Evolutionary conservation across 2,329 filamentous ascomycete species (phyloP), one percentile per base, ranked within the genome.

Genomic region (Sclerotinia spermophila): DNA sequence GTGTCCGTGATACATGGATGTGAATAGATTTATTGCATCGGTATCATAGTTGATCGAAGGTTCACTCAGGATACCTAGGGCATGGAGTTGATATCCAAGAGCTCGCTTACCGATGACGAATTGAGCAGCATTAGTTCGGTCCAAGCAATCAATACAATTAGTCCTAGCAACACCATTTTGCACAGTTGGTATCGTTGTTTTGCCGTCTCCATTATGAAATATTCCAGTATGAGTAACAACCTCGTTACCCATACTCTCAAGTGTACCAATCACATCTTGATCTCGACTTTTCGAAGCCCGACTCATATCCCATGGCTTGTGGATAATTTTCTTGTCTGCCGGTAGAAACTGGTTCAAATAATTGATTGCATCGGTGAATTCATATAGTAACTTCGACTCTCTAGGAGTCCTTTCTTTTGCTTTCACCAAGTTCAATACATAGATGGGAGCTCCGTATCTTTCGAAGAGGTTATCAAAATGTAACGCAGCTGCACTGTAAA

Each of bases 221-320:
- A 99, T 97, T 0, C 94, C 93, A 0, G 95, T 99, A 35, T 89
- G 90, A 1, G 87, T 87, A 59, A 99, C 85, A 0, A 98, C 93
- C 38, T 94, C 91, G 78, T 96, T 93, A 1, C 94, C 94, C 75
- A 98, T 97, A 68, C 86, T 85, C 80, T 99, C 96, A 5, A 99
- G 86, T 1, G 92, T 97, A 35, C 91, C 91, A 75, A 99, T 98
- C 3, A 99, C 96, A 82, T 99, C 94, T 77, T 96, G 92, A 71
- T 96, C 94, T 48, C 92, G 90, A 76, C 90, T 89, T 81, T 99
- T 99, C 27, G 95, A 93, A 7, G 96, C 95, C 71, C 96, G 87
- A 73, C 94, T 97, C 96, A 99, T 99, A 79, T 99, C 96, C 89
- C 96, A 99, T 4, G 95, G 94, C 76, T 96, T 93, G 80, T 99